These are phyloP conservation scores for Crithidia expoeki DNA, from an alignment of 208 protist genomes.

Conservation along the genomic window DNA sequence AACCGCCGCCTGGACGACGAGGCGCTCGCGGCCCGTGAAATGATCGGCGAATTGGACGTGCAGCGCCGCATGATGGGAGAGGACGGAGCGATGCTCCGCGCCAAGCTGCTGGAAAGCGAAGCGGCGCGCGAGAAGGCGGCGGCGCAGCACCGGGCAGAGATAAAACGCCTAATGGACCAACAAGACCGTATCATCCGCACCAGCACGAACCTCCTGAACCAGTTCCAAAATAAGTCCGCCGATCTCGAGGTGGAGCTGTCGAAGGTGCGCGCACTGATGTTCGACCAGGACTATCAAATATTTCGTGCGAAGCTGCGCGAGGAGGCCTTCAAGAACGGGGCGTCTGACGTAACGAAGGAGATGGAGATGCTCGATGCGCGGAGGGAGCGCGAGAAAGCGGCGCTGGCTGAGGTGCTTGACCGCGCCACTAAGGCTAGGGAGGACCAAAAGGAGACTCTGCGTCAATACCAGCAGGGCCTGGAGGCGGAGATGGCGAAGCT, in stretches of 20 bases:
- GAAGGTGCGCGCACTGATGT: conserved; percentile 41
- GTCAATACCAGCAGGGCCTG: conserved; percentile 16
- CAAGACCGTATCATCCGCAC: conserved; percentile 32
- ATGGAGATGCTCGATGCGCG: conserved; percentile 28
- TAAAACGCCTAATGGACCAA: conserved; percentile 32
- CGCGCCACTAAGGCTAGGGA: conserved; percentile 13
- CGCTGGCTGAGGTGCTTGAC: conserved; percentile 16
- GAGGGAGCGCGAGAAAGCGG: conserved; percentile 17
- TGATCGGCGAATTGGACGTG: conserved; percentile 34
- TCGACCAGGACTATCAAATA: conserved; percentile 46
- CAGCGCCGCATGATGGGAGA: conserved; percentile 38
- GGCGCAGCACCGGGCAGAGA: conserved; percentile 32
- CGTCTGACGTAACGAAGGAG: conserved; percentile 23
- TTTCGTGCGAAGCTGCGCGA: conserved; percentile 42
- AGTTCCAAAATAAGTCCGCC: conserved; percentile 46
- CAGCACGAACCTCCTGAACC: conserved; percentile 24
- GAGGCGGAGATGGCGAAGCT: conserved; percentile 23
- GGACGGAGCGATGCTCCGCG: conserved; percentile 37
- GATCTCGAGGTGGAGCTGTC: conserved; percentile 43
- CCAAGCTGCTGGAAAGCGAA: conserved; percentile 37
- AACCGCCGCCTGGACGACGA: conserved; percentile 43
- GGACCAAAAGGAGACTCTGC: conserved; percentile 21
- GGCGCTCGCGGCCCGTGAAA: conserved; percentile 17
- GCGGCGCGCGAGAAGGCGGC: conserved; percentile 33
- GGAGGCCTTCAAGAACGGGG: conserved; percentile 20